Evolutionary conservation across 805 yeast species (phyloP).

Genomic region (Candida wancherniae): DNA sequence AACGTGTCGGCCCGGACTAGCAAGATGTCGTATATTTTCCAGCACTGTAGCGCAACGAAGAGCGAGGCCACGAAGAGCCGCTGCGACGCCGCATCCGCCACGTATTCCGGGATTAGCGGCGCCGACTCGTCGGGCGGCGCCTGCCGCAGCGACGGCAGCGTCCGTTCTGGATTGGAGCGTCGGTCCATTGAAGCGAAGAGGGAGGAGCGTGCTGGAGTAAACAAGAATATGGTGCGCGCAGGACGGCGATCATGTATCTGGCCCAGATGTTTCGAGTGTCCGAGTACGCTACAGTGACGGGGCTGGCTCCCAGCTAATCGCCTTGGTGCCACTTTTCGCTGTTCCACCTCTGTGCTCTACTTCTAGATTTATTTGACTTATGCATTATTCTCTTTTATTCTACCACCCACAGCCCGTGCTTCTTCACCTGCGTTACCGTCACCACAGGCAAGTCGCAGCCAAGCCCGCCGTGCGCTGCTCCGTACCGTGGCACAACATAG

Average conservation of each 20-base stretch:
- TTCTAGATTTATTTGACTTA: too few species aligned
- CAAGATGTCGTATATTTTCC: slow-evolving; percentile 72
- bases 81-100: slow-evolving; percentile 74
- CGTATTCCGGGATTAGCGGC: slow-evolving; percentile 54
- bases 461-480: slow-evolving; percentile 75
- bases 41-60: slow-evolving; percentile 75
- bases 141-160: too few species aligned
- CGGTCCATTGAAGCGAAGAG: too few species aligned
- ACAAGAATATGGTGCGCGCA: too few species aligned
- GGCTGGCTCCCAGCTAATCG: too few species aligned
- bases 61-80: slow-evolving; percentile 60
- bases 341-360: too few species aligned
- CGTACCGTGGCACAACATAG: slow-evolving; percentile 87
- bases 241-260: too few species aligned
- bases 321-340: too few species aligned
- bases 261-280: too few species aligned
- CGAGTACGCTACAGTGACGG: too few species aligned
- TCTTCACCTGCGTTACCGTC: slow-evolving; percentile 67
- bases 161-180: too few species aligned
- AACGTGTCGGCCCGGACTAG: slow-evolving; percentile 45
- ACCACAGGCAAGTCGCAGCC: slow-evolving; percentile 88
- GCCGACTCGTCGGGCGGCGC: slow-evolving; percentile 2
- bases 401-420: slow-evolving; percentile 64
- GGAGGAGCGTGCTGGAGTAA: too few species aligned
- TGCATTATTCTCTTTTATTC: slow-evolving; percentile 14